Percentiles rank a stretch among this genome's conserved stretches.
These are phyloP conservation scores for Pseudodiploospora longispora DNA, from an alignment of 2,329 filamentous ascomycete genomes.

Conservation along the genomic window DNA sequence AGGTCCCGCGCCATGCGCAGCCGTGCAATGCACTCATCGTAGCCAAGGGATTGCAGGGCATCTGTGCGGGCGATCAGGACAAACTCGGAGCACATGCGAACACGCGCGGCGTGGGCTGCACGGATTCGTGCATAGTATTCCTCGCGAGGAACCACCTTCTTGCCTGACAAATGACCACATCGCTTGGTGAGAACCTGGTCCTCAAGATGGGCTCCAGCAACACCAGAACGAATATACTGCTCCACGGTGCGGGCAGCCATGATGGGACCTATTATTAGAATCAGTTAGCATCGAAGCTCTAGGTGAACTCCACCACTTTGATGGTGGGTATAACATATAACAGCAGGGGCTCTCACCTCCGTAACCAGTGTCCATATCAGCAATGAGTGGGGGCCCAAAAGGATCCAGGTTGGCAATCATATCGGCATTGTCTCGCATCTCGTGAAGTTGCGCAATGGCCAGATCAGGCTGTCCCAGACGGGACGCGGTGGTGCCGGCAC, in stretches of 20 bases:
- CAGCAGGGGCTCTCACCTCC: slow-evolving; percentile 29
- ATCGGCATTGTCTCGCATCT: slow-evolving; percentile 54
- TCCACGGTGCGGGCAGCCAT: slow-evolving; percentile 45
- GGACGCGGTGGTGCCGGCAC: slow-evolving; percentile 54
- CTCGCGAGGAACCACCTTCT: slow-evolving; percentile 47
- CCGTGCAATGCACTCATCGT: slow-evolving; percentile 45
- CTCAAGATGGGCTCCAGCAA: slow-evolving; percentile 54
- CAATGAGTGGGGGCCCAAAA: slow-evolving; percentile 48
- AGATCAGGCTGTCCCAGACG: slow-evolving; percentile 56
- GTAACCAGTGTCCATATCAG: slow-evolving; percentile 52
- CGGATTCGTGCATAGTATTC: slow-evolving; percentile 47
- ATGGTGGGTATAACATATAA: no score
- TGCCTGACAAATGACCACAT: slow-evolving; percentile 55
- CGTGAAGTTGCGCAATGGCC: slow-evolving; percentile 51
- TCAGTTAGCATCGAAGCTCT: slow-evolving; percentile 10
- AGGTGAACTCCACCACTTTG: neutral
- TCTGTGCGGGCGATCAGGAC: slow-evolving; percentile 59
- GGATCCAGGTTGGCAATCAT: slow-evolving; percentile 56
- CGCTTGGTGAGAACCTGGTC: slow-evolving; percentile 58
- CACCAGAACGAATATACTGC: slow-evolving; percentile 44
- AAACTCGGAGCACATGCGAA: slow-evolving; percentile 44
- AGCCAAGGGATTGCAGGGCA: slow-evolving; percentile 48
- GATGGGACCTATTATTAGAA: slow-evolving; percentile 23
- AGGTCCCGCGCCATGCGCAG: slow-evolving; percentile 42
- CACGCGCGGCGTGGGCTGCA: slow-evolving; percentile 44